These are phyloP conservation scores for Paramecium bursaria DNA, from an alignment of 73 alveolate species.

Conservation along the genomic window DNA sequence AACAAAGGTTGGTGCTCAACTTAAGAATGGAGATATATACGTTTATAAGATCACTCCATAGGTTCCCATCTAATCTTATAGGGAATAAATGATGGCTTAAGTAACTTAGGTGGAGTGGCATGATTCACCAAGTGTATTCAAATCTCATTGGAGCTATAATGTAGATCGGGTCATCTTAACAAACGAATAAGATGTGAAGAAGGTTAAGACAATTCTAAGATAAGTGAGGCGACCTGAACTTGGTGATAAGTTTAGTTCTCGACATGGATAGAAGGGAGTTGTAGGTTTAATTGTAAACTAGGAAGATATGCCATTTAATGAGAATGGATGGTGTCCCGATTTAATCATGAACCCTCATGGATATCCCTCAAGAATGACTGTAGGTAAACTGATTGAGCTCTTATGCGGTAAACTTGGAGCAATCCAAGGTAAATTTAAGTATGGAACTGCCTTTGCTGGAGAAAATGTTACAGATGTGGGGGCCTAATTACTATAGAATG, in stretches of 20 bases:
- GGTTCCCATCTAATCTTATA: slow-evolving; percentile 62
- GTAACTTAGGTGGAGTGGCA: not conserved
- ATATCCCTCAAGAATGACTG: slow-evolving; percentile 99
- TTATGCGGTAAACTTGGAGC: slow-evolving; percentile 95
- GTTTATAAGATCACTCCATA: slow-evolving; percentile 87
- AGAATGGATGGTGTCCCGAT: slow-evolving; percentile 99
- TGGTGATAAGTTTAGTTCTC: slow-evolving; percentile 97
- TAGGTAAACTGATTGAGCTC: slow-evolving; percentile 98
- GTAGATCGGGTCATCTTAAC: slow-evolving; percentile 91
- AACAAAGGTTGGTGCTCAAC: slow-evolving; percentile 86
- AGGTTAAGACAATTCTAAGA: slow-evolving; percentile 88
- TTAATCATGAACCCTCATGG: slow-evolving; percentile 99
- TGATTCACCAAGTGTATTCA: slow-evolving; percentile 15
- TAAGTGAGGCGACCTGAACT: slow-evolving; percentile 97
- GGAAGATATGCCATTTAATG: slow-evolving; percentile 98
- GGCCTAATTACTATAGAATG: slow-evolving; percentile 83
- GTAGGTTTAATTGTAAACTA: slow-evolving; percentile 98
- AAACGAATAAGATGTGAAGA: slow-evolving; percentile 78
- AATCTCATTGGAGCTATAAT: slow-evolving; percentile 51
- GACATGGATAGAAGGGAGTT: slow-evolving; percentile 99
- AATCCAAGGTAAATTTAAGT: slow-evolving; percentile 89
- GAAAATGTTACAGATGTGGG: slow-evolving; percentile 92
- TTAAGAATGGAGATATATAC: slow-evolving; percentile 88
- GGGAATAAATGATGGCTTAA: not conserved
- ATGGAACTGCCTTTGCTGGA: slow-evolving; percentile 99